Base-by-base conservation (phyloP, 2,329 filamentous ascomycete genomes). In the Cryphonectria radicalis region DNA sequence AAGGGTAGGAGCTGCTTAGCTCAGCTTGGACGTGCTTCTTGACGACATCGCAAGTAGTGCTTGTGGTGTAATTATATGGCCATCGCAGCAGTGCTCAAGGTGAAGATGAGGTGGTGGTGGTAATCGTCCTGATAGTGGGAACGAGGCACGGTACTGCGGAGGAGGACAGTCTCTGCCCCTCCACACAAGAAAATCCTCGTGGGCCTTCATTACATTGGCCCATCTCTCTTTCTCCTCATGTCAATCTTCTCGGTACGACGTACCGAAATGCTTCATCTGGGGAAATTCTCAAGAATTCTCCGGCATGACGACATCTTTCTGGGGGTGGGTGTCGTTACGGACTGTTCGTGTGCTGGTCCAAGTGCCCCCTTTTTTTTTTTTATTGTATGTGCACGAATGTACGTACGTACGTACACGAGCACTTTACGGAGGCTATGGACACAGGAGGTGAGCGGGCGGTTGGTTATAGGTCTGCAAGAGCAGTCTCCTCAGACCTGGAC, bases 1-100 rank as follows among this genome's bases (percentile, higher is more conserved):
- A 57, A 43, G 59, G 62, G 46, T 50, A 22, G 32, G 40, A n/a
- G 35, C 35, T 35, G 53, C 63, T 72, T 72, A 66, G 63, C 67
- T 70, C 70, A 70, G 37, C 63, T 35, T 35, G 7, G 35, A 17
- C 25, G 42, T 42, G 55, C 50, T 28, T 65, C 55, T 68, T 57
- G 35, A 70, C 65, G 57, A 68, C 69, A 64, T 63, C 57, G 35
- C 43, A 37, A 25, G 10, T 25, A 32, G 19, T 62, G 7, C 22
- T 37, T 17, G 25, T 46, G 62, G 42, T 64, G 62, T 37, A 32
- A 32, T 32, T 32, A 32, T 17, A 62, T 10, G 59, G 35, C 28
- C 37, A 40, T 11, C 4, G 40, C 13, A 40, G 5, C 28, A 11
- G n/a, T 40, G n/a, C n/a, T 25, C 4, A 8, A 8, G 55, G 4